These are phyloP conservation scores for Linnemannia exigua DNA, from an alignment of 192 early-diverging fungal genomes.

Conservation along the genomic window DNA sequence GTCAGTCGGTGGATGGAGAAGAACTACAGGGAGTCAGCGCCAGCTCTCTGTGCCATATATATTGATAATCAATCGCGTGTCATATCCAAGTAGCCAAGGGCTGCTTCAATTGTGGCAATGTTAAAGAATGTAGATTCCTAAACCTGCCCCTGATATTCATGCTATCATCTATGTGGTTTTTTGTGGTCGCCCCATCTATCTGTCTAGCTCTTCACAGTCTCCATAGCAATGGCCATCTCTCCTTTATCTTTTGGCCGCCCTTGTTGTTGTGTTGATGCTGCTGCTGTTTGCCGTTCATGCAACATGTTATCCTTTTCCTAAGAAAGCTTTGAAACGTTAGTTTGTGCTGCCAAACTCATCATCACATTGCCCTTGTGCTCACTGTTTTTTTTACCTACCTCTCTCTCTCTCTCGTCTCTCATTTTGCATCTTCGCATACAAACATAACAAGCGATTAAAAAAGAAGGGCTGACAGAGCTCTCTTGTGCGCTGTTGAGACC, in stretches of 20 bases:
- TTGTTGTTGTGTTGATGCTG: neutral
- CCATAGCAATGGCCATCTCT: neutral
- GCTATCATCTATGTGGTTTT: slow-evolving; percentile 10
- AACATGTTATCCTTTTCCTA: neutral
- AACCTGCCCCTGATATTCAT: neutral
- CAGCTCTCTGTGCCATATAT: too few relatives aligned
- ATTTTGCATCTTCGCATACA: neutral
- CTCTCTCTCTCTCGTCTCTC: neutral
- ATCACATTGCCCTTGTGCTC: neutral
- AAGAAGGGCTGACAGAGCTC: neutral
- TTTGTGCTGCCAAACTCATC: neutral
- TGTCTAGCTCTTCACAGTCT: neutral
- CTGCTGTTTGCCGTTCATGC: neutral
- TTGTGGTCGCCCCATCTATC: neutral
- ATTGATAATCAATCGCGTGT: too few relatives aligned
- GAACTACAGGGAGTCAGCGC: too few relatives aligned
- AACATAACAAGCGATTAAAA: neutral
- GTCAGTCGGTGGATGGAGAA: too few relatives aligned
- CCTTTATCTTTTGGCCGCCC: too few relatives aligned
- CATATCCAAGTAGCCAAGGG: too few relatives aligned
- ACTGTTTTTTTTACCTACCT: neutral
- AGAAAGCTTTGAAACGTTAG: neutral
- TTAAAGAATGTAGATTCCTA: neutral
- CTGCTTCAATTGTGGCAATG: neutral
- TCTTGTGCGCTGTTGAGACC: neutral